phyloP scores from a whole-genome alignment of 306 rosid species.

The Comarum palustre region DNA sequence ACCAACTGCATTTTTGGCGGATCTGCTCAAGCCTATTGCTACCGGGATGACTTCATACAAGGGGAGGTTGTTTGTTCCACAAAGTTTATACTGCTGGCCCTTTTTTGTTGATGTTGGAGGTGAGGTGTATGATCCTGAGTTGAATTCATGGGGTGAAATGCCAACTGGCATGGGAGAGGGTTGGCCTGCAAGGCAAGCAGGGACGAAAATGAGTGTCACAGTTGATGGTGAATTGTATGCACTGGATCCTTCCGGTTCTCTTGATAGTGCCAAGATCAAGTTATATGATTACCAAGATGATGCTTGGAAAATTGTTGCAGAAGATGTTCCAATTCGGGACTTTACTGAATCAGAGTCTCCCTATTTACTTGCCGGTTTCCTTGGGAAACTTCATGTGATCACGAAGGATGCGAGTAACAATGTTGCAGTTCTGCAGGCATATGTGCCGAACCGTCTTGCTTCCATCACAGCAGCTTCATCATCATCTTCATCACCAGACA shows the following conservation, averaged over 20 bases:
- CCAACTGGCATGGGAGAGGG: conserved; percentile 94
- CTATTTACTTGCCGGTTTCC: conserved; percentile 81
- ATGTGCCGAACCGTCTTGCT: conserved; percentile 31
- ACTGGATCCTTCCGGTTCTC: conserved; percentile 71
- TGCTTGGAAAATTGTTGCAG: conserved; percentile 74
- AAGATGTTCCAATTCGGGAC: conserved; percentile 74
- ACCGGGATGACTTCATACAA: conserved; percentile 82
- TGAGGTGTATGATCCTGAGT: conserved; percentile 83
- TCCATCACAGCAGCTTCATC: conserved; percentile 35
- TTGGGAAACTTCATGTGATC: conserved; percentile 82
- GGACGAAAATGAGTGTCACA: conserved; percentile 78
- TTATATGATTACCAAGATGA: conserved; percentile 81
- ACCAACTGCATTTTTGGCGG: conserved; percentile 77
- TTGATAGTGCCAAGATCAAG: conserved; percentile 75
- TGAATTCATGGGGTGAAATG: conserved; percentile 84
- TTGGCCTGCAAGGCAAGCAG: conserved; percentile 93
- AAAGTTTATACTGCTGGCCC: conserved; percentile 88
- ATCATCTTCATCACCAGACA: conserved; percentile 32
- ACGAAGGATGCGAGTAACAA: conserved; percentile 68
- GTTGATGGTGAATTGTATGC: conserved; percentile 83
- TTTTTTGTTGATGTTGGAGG: conserved; percentile 95
- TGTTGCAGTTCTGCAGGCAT: conserved; percentile 62
- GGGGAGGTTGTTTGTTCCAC: conserved; percentile 87
- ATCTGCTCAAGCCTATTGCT: conserved; percentile 91
- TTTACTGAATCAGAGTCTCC: conserved; percentile 83